Base-by-base conservation (phyloP, 2,329 filamentous ascomycete species). In the Penicillium freii region DNA sequence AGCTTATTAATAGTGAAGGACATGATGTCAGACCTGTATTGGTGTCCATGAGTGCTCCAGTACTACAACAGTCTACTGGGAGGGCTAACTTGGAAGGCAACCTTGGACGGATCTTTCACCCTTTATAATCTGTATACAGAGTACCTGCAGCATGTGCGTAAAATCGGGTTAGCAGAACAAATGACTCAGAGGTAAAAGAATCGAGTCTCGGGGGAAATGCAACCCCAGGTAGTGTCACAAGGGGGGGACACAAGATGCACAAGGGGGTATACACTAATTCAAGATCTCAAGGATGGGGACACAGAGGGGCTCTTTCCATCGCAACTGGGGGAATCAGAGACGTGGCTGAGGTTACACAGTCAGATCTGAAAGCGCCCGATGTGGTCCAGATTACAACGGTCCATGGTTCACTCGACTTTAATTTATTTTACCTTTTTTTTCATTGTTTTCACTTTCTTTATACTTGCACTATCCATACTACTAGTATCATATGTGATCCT, bases 21-120 rank as follows among this genome's bases (percentile, higher is more conserved):
- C 25, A 61, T 61, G 59, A 61, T 61, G 53, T 61, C 58, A 56
- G 44, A 39, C n/a, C 36, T 10, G 4, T 29, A 3, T 33, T 21
- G 13, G 23, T 48, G 21, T 25, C 19, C 29, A 39, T 17, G 4
- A 13, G 10, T 33, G 21, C 21, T 43, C 21, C 8, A 43, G 21
- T 25, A 42, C n/a, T 27, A 44, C 23, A 44, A 5, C n/a, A 27
- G 42, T 44, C 17, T 5, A 27, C 25, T 8, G 6, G 25, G 25
- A 25, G 8, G 19, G 19, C 5, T 13, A 33, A 42, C 40, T 43
- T 43, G 8, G 21, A 25, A 43, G 23, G 21, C 21, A 5, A 23
- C 39, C 39, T 42, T 42, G 7, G 11, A 23, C 15, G 27, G 13
- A 25, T 43, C 13, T n/a, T 43, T 15, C 21, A 17, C 21, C 17